Base-by-base conservation (phyloP, 345 rosid genomes). In the Salix caprea region DNA sequence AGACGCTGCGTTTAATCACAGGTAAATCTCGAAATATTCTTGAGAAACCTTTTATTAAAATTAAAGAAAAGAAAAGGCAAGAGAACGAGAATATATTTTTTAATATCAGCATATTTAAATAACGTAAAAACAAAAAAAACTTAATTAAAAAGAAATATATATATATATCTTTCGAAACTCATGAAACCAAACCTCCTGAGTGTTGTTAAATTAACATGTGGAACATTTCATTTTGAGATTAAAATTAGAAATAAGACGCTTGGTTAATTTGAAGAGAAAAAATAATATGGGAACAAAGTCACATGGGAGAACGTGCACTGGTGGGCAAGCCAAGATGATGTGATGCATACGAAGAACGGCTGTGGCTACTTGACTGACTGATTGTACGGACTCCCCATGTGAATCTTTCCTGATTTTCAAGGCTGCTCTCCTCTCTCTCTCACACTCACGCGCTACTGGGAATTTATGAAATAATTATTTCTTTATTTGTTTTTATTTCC, bases 241-340 rank as follows among this genome's bases (percentile, higher is more conserved):
- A 18, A 9, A 28, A 70, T 26, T 21, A 24, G 48, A 26, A 26
- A 54, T 9, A 23, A 5, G 0, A 4, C 7, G 16, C 5, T 26
- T 24, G 72, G 72, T 9, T 14, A 4, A 13, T 36, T 36, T 5
- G 37, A 36, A 36, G 37, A 36, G 37, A 36, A 36, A 32, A 34
- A 36, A 5, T 36, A 36, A 36, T 0, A 5, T 1, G 23, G 76
- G 76, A 44, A 68, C 73, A 73, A 58, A 67, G 50, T 66, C 76
- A 78, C 81, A 78, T 78, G 77, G 73, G 58, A 78, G 77, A 78
- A 78, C 77, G 11, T 78, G 81, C 30, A 40, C 2, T 11, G 46
- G 1, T 5, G 60, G 24, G 6, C 52, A 3, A 14, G 19, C 16
- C 18, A 14, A 1, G 52, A 46, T 46, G 18, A 46, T 46, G 18